Base-by-base conservation (phyloP, 192 early-diverging fungal genomes). In the Coemansia sp. region DNA sequence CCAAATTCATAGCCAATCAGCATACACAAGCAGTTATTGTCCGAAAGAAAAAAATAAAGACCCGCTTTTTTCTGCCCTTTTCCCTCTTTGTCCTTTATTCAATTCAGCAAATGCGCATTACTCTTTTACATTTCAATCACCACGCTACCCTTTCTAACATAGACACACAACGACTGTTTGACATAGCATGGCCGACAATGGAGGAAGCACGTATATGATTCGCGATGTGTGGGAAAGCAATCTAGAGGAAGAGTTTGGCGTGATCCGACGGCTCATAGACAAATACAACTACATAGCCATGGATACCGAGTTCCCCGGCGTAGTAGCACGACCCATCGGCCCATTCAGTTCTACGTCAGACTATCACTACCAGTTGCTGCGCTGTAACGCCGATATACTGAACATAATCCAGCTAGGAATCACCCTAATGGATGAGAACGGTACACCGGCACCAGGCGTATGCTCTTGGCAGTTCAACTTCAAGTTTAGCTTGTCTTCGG, bases 261-360 rank as follows among this genome's bases (percentile, higher is more conserved):
- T 89, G 53, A 83, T 99, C 47, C 91, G 96, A 37, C 88, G 91
- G 69, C 81, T 96, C 40, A 91, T 98, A 34, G 92, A 95, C 73
- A 79, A 88, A 60, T 99, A 95, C 80, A 94, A 92, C 35, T 99
- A 94, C 81, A 83, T 99, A 4, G 89, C 98, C 27, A 99, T 99
- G 98, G 97, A 99, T 82, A 99, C 96, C 10, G 98, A 99, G 80
- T 99, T 99, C 68, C 98, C 98, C 41, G 98, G 98, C 35, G 95
- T 99, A 3, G 98, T 99, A 34, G 96, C 95, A 27, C 77, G 95
- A 61, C 98, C 98, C n/a, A 98, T 99, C 59, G 98, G 98, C 41
- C 94, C 87, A 70, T 99, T 99, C 75, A 86, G 84, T 59, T 95
- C 94, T 22, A 91, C 93, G n/a, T 90, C 95, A 1, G 96, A 99